A percentile compares a stretch with the other conserved stretches of the same genome.
These are phyloP conservation scores for Apiotrichum brassicae DNA, from an alignment of 1,284 basidiomycete genomes.

Conservation along the genomic window DNA sequence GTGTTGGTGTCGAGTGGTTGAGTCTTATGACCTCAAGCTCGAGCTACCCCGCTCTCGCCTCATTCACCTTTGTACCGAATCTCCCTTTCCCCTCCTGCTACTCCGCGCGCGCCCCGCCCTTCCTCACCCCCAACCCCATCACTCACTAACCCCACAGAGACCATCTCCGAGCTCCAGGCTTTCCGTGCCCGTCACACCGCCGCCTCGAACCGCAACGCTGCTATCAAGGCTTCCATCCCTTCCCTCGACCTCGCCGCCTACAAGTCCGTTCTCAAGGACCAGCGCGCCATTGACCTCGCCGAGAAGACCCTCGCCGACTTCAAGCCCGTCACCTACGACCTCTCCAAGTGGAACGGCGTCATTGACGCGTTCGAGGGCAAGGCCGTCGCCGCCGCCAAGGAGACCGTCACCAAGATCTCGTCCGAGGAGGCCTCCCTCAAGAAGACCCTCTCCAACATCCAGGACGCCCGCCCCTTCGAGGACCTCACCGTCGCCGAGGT, in stretches of 20 bases:
- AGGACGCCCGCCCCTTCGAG: constrained; percentile 95
- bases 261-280: constrained; percentile 86
- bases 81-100: too few relatives aligned
- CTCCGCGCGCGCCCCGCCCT: too few relatives aligned
- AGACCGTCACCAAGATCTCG: constrained; percentile 86
- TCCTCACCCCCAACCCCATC: too few relatives aligned
- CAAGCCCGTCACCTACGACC: constrained; percentile 96
- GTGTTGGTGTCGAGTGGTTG: too few relatives aligned
- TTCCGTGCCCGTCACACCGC: constrained; percentile 95
- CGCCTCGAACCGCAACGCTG: constrained; percentile 68
- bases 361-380: constrained; percentile 96
- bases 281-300: constrained; percentile 81
- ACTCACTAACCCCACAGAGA: constrained; percentile 56
- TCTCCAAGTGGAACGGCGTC: constrained; percentile 81
- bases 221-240: constrained; percentile 62
- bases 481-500: constrained; percentile 93
- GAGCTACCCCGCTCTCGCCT: too few relatives aligned
- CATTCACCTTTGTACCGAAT: too few relatives aligned
- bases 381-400: constrained; percentile 88
- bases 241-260: constrained; percentile 79
- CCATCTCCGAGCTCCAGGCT: constrained; percentile 77
- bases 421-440: constrained; percentile 87
- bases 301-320: constrained; percentile 85
- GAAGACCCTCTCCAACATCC: constrained; percentile 92
- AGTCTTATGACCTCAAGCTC: too few relatives aligned